These are phyloP conservation scores for Myxozyma lipomycoides DNA, from an alignment of 805 yeast genomes.

Conservation along the genomic window DNA sequence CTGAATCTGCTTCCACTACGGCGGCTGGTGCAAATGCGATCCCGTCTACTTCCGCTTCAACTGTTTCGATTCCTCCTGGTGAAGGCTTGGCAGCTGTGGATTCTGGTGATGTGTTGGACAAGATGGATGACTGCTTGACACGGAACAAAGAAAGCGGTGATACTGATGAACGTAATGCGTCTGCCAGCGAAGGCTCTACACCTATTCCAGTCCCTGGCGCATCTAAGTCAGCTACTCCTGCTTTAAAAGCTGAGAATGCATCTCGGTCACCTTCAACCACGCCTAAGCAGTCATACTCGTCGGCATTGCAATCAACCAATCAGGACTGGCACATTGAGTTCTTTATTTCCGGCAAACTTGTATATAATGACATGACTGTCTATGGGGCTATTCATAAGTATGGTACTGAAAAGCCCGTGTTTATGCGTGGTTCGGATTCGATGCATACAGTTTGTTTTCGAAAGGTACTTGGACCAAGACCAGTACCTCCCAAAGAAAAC, in stretches of 20 bases:
- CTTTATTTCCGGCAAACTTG: constrained; percentile 48
- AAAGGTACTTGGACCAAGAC: constrained; percentile 20
- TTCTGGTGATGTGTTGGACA: too few species aligned
- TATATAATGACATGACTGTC: constrained; percentile 63
- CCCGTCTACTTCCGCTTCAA: constrained; percentile 1
- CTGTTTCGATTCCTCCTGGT: constrained; percentile 1
- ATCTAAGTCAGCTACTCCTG: not conserved
- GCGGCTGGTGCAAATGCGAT: constrained; percentile 1
- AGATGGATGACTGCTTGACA: constrained; percentile 1
- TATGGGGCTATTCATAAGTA: constrained; percentile 61
- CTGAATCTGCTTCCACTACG: constrained; percentile 15
- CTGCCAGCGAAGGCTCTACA: not conserved
- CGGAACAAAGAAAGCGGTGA: constrained; percentile 3
- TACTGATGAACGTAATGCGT: not conserved
- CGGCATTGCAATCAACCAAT: constrained; percentile 17
- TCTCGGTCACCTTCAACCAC: constrained; percentile 6
- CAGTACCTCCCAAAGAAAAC: not conserved
- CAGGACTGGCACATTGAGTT: constrained; percentile 49
- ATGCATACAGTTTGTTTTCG: constrained; percentile 10
- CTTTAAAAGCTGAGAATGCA: not conserved
- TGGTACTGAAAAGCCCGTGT: constrained; percentile 35
- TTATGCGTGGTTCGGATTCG: constrained; percentile 3
- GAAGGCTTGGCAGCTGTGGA: not conserved
- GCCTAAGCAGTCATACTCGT: constrained; percentile 21
- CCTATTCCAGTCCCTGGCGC: not conserved